Conservation (phyloP, 257 asterid species). For the Sherardia arvensis region DNA sequence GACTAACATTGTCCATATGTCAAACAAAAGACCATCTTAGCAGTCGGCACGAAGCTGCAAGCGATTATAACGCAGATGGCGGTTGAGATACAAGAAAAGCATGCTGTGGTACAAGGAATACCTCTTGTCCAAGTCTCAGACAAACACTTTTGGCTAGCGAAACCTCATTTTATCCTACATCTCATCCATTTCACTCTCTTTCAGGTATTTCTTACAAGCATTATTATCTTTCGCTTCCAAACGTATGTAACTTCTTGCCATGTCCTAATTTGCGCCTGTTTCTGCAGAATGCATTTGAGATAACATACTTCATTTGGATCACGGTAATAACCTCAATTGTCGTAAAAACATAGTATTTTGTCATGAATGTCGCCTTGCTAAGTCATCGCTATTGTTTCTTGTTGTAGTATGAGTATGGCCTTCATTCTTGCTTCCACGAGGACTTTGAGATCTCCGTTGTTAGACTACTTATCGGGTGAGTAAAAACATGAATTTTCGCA, state of each 20-base stretch:
- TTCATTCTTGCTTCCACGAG: constrained; percentile 74
- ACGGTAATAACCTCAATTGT: constrained; percentile 36
- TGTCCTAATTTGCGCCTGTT: not conserved
- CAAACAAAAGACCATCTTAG: constrained; percentile 61
- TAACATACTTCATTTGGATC: constrained; percentile 84
- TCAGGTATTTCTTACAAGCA: constrained; percentile 43
- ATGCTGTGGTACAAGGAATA: constrained; percentile 92
- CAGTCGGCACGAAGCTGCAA: constrained; percentile 93
- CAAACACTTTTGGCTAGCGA: constrained; percentile 74
- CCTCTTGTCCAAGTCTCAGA: constrained; percentile 95
- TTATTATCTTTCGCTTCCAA: not conserved
- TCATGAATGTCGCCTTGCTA: not conserved
- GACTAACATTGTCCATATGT: constrained; percentile 29
- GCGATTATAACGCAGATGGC: constrained; percentile 90
- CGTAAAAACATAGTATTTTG: too few relatives aligned
- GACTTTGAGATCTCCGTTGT: constrained; percentile 42
- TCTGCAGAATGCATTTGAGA: constrained; percentile 88
- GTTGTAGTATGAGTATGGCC: constrained; percentile 89
- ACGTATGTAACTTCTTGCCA: not conserved
- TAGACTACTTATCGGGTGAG: constrained; percentile 80
- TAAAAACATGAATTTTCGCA: not conserved
- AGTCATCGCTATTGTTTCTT: not conserved
- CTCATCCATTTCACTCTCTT: constrained; percentile 80
- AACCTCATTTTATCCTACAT: constrained; percentile 55
- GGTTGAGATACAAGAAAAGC: constrained; percentile 83